Percentiles rank a stretch among this genome's conserved stretches.
Evolutionary conservation across 345 rosid genomes (phyloP).

Genomic region (Adansonia digitata): DNA sequence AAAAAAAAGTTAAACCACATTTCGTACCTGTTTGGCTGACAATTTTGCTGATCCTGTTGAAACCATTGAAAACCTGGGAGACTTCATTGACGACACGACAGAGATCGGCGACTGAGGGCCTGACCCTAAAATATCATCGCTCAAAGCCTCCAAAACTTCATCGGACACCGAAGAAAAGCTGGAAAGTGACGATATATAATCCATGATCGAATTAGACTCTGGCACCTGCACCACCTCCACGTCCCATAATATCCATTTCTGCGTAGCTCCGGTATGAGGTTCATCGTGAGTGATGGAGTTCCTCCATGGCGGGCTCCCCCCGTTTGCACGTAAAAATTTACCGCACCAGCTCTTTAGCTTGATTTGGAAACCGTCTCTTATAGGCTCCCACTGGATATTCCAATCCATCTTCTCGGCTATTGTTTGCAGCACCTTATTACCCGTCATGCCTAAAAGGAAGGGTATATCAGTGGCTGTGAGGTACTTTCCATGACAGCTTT

Average conservation of each 20-base stretch:
- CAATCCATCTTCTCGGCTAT: slow-evolving; percentile 40
- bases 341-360: slow-evolving; percentile 65
- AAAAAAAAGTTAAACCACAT: background rate
- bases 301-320: slow-evolving; percentile 91
- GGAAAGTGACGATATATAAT: slow-evolving; percentile 50
- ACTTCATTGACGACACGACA: slow-evolving; percentile 24
- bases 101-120: slow-evolving; percentile 40
- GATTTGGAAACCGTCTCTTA: slow-evolving; percentile 65
- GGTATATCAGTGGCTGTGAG: slow-evolving; percentile 68
- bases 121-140: slow-evolving; percentile 29
- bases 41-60: slow-evolving; percentile 36
- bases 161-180: slow-evolving; percentile 41
- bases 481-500: slow-evolving; percentile 58
- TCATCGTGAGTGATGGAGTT: slow-evolving; percentile 85
- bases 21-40: slow-evolving; percentile 42
- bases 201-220: slow-evolving; percentile 16
- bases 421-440: slow-evolving; percentile 60
- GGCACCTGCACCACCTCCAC: slow-evolving; percentile 42
- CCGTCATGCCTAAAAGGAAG: slow-evolving; percentile 84
- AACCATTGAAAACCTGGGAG: slow-evolving; percentile 36
- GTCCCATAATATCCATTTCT: slow-evolving; percentile 80
- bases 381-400: slow-evolving; percentile 75
- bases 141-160: slow-evolving; percentile 36
- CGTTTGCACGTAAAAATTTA: slow-evolving; percentile 70
- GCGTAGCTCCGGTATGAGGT: slow-evolving; percentile 50